These are phyloP conservation scores for Monosporascus cannonballus DNA, from an alignment of 2,329 filamentous ascomycete genomes.

Conservation along the genomic window DNA sequence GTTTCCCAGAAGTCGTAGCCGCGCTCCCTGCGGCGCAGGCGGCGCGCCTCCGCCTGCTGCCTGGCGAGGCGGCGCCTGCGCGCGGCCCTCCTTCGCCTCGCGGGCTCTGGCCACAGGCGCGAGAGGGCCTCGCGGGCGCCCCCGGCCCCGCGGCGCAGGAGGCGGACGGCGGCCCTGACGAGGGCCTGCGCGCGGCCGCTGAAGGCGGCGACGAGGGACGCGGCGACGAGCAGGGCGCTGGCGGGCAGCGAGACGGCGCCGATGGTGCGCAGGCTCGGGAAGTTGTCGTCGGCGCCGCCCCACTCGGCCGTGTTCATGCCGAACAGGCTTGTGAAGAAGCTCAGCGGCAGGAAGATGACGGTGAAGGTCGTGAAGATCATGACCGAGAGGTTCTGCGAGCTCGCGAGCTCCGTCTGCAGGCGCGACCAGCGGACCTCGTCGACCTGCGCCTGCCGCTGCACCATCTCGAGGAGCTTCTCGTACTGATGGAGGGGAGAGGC, in stretches of 20 bases:
- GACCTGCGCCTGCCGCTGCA: constrained; percentile 60
- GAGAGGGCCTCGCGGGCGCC: constrained; percentile 10
- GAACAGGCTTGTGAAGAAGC: constrained; percentile 60
- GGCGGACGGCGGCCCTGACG: constrained; percentile 20
- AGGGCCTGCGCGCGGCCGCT: constrained; percentile 37
- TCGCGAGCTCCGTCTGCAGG: constrained; percentile 56
- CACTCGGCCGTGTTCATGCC: constrained; percentile 61
- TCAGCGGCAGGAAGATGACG: constrained; percentile 57
- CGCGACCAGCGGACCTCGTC: constrained; percentile 59
- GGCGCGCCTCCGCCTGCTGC: constrained; percentile 14
- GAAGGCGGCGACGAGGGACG: constrained; percentile 50
- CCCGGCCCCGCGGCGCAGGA: constrained; percentile 3
- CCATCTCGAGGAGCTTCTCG: constrained; percentile 60
- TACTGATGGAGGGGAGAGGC: constrained; percentile 32
- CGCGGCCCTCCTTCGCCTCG: constrained; percentile 9
- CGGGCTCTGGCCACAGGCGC: constrained; percentile 21
- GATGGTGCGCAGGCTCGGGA: constrained; percentile 37
- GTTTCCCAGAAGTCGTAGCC: constrained; percentile 36
- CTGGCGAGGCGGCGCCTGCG: background rate
- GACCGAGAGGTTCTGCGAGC: constrained; percentile 54
- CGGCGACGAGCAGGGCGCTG: constrained; percentile 41
- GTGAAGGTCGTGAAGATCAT: constrained; percentile 62
- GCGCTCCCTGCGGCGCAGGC: constrained; percentile 22
- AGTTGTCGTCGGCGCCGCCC: constrained; percentile 39
- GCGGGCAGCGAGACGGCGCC: constrained; percentile 42